phyloP scores from a whole-genome alignment of 495 filamentous ascomycete species.

The Thermochaetoides thermophila region DNA sequence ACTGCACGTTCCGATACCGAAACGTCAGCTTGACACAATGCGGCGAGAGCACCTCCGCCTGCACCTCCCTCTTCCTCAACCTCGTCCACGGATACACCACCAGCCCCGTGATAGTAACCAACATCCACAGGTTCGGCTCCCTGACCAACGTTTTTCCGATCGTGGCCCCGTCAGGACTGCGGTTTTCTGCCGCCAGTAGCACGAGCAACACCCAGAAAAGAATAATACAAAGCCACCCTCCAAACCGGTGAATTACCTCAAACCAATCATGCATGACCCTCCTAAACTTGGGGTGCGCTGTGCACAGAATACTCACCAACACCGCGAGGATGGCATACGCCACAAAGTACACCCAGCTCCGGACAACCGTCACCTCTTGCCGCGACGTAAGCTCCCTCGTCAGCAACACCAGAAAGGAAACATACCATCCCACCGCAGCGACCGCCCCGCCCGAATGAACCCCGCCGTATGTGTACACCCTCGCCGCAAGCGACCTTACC shows the following conservation, averaged over 20 bases:
- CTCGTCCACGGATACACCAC: conserved; percentile 55
- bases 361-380: no score
- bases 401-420: conserved; percentile 28
- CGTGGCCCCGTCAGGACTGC: neutral
- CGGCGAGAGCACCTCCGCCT: conserved; percentile 46
- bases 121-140: conserved; percentile 54
- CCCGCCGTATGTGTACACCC: conserved; percentile 66
- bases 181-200: conserved; percentile 11
- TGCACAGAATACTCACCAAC: conserved; percentile 25
- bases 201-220: conserved; percentile 43
- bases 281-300: conserved; percentile 39
- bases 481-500: conserved; percentile 50
- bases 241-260: conserved; percentile 51
- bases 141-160: conserved; percentile 28
- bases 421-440: conserved; percentile 55
- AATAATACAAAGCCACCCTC: conserved; percentile 44
- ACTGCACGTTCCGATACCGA: conserved; percentile 42
- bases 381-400: no score
- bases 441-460: conserved; percentile 60
- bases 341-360: conserved; percentile 33
- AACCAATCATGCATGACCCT: conserved; percentile 46
- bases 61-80: conserved; percentile 43
- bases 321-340: conserved; percentile 29
- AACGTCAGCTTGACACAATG: conserved; percentile 65
- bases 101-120: conserved; percentile 42